Percentiles rank a stretch among this genome's conserved stretches.
phyloP scores from a whole-genome alignment of 1,284 basidiomycete genomes.

The Polyporus tsugae region DNA sequence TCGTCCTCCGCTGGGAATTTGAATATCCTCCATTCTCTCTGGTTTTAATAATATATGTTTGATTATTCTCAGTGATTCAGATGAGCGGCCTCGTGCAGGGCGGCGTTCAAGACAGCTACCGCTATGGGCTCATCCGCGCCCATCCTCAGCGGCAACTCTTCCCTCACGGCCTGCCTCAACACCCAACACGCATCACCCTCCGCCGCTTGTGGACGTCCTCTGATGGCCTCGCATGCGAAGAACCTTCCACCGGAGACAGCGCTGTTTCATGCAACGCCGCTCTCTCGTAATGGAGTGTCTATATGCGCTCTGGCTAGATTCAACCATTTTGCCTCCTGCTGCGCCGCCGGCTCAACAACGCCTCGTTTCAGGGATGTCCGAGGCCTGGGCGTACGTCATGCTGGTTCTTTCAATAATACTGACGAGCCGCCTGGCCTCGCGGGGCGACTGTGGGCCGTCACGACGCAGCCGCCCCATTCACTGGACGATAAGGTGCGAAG shows the following conservation, averaged over 20 bases:
- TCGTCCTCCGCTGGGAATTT: slow-evolving; percentile 9
- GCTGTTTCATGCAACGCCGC: slow-evolving; percentile 9
- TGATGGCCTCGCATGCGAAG: slow-evolving; percentile 7
- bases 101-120: slow-evolving; percentile 11
- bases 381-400: neutral
- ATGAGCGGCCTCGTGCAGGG: slow-evolving; percentile 11
- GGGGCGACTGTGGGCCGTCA: neutral
- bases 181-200: neutral
- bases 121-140: slow-evolving; percentile 2
- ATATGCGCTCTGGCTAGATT: neutral
- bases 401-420: neutral
- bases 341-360: neutral
- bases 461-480: neutral
- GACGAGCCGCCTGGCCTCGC: neutral
- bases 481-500: slow-evolving; percentile 1
- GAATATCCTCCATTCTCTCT: neutral
- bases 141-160: neutral
- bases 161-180: no score
- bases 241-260: neutral
- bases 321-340: neutral
- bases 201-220: slow-evolving; percentile 11
- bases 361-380: slow-evolving; percentile 5
- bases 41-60: neutral
- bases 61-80: neutral
- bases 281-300: slow-evolving; percentile 9